Evolutionary conservation across 306 rosid genomes (phyloP).

Genomic region (Fragaria nilgerrensis): DNA sequence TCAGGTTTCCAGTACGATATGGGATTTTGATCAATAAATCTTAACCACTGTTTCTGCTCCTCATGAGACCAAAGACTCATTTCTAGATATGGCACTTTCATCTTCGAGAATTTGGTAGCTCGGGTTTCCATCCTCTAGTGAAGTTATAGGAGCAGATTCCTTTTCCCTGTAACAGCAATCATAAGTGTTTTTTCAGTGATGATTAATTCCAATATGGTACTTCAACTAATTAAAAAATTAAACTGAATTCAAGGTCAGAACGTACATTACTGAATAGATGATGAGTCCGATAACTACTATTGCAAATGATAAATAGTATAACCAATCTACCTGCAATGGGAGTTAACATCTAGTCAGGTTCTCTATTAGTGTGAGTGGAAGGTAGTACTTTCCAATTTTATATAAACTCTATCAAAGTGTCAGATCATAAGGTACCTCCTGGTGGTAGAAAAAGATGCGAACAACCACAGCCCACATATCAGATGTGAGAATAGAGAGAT

Average conservation of each 20-base stretch:
- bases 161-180: slow-evolving; percentile 37
- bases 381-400: neutral
- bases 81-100: slow-evolving; percentile 29
- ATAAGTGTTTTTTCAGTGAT: neutral
- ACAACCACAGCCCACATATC: slow-evolving; percentile 44
- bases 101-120: slow-evolving; percentile 37
- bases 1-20: neutral
- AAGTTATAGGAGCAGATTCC: slow-evolving; percentile 21
- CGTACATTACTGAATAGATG: slow-evolving; percentile 55
- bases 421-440: slow-evolving; percentile 22
- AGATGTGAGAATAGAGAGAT: slow-evolving; percentile 38
- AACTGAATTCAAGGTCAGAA: neutral
- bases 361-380: neutral
- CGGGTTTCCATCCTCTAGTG: slow-evolving; percentile 30
- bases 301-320: slow-evolving; percentile 53
- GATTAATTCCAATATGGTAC: neutral
- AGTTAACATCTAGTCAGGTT: slow-evolving; percentile 16
- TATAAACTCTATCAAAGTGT: neutral
- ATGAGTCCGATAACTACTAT: slow-evolving; percentile 46
- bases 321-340: slow-evolving; percentile 56
- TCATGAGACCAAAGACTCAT: slow-evolving; percentile 27
- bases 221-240: neutral
- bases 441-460: slow-evolving; percentile 32
- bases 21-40: neutral
- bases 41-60: neutral